Evolutionary conservation across 495 filamentous ascomycete genomes (phyloP), one percentile per base, ranked within the genome.

Genomic region (Penicillium flavigenum): DNA sequence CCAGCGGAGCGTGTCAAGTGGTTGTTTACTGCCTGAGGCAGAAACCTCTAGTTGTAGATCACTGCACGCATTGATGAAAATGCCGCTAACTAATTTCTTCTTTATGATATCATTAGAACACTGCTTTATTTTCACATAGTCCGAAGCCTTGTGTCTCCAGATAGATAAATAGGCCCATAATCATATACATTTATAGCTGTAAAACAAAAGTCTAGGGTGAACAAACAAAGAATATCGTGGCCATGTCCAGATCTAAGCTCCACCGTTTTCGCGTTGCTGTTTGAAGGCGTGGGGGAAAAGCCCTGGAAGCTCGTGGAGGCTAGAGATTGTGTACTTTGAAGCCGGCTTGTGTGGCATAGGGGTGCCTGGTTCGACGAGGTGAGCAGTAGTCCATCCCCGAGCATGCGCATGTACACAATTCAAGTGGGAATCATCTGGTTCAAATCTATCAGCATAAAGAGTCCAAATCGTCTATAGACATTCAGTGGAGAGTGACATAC

Each of bases 281-380:
- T 77, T 89, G 79, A 96, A 96, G 62, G 92, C 80, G 54, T 89
- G 81, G 1, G 92, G 90, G 64, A 93, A 96, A 39, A 85, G 70
- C 0, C 70, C 67, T 46, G 88, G 79, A 54, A 97, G 72, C 63
- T 95, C 88, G 57, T 90, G 81, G 26, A 97, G 75, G 56, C 81
- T 79, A 29, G 79, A 76, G 58, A 97, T 85, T 63, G 87, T 81
- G 65, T 87, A 84, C 58, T 87, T 81, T 39, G 83, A 84, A 9
- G 86, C 87, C 45, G 73, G 82, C 5, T 73, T 76, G 27, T 65
- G 66, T 0, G 91, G 91, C 16, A 76, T 63, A 24, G 80, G 75
- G 39, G 88, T 71, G 1, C 75, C 80, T 10, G 87, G 81, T 63
- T 96, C 92, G 0, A 97, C 81, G n/a, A 96, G 76, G 68, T 97